Evolutionary conservation across 345 rosid species (phyloP).

Genomic region (Populus simonii): DNA sequence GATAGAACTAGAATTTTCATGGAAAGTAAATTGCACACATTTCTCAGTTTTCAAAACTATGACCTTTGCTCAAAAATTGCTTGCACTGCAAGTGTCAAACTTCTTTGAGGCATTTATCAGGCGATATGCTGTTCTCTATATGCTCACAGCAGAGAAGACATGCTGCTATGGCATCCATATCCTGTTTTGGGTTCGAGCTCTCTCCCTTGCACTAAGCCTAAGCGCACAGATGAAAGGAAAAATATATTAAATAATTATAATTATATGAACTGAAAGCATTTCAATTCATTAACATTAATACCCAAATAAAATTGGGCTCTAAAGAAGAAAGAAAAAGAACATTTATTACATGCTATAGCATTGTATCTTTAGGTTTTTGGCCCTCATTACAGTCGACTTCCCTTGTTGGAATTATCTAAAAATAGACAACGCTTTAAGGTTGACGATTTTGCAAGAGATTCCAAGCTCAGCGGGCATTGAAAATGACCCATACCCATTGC

Average conservation of each 20-base stretch:
- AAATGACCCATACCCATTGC: neutral
- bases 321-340: neutral
- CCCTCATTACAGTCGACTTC: neutral
- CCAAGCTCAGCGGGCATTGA: neutral
- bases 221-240: too few relatives aligned
- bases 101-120: neutral
- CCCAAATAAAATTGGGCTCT: neutral
- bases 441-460: neutral
- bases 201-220: too few relatives aligned
- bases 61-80: too few relatives aligned
- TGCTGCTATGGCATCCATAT: too few relatives aligned
- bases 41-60: neutral
- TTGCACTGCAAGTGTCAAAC: neutral
- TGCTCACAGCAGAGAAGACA: too few relatives aligned
- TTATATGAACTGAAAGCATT: too few relatives aligned
- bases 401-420: neutral
- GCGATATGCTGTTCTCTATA: neutral
- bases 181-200: too few relatives aligned
- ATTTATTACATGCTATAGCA: neutral
- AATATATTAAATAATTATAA: too few relatives aligned
- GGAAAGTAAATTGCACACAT: neutral
- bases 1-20: neutral
- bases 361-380: neutral
- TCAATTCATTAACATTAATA: too few relatives aligned
- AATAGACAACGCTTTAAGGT: neutral